phyloP scores from a whole-genome alignment of 2,329 filamentous ascomycete species.

The Colletotrichum graminicola region DNA sequence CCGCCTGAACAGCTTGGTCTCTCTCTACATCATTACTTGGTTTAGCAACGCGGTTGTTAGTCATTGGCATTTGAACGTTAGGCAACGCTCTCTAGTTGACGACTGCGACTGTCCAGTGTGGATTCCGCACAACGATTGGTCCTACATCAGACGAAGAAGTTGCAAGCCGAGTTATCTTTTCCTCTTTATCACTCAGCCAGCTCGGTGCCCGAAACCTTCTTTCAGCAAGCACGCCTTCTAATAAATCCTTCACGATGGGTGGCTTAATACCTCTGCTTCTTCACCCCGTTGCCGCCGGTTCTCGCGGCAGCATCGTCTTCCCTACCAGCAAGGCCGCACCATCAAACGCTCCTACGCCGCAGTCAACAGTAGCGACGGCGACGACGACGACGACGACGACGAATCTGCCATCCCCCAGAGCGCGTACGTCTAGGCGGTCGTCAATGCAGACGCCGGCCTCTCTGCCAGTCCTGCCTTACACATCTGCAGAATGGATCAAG shows the following conservation, averaged over 20 bases:
- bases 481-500: slow-evolving; percentile 63
- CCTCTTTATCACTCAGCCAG: slow-evolving; percentile 15
- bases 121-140: slow-evolving; percentile 20
- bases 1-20: slow-evolving; percentile 1
- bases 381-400: slow-evolving; percentile 47
- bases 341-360: slow-evolving; percentile 24
- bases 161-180: slow-evolving; percentile 22
- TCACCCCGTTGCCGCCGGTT: slow-evolving; percentile 42
- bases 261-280: slow-evolving; percentile 51
- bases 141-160: slow-evolving; percentile 39
- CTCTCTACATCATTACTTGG: slow-evolving; percentile 2
- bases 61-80: slow-evolving; percentile 12
- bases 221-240: slow-evolving; percentile 15
- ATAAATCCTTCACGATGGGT: slow-evolving; percentile 45
- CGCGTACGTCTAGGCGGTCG: slow-evolving; percentile 44
- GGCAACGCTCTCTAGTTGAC: slow-evolving; percentile 13
- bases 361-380: slow-evolving; percentile 45
- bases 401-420: slow-evolving; percentile 40
- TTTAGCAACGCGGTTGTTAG: slow-evolving; percentile 10
- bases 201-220: background rate
- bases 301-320: slow-evolving; percentile 43
- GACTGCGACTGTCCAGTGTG: background rate
- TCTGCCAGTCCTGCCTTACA: slow-evolving; percentile 56
- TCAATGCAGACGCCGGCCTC: slow-evolving; percentile 44
- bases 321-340: slow-evolving; percentile 33